These are phyloP conservation scores for Dipteronia sinensis DNA, from an alignment of 345 rosid species.

Conservation along the genomic window DNA sequence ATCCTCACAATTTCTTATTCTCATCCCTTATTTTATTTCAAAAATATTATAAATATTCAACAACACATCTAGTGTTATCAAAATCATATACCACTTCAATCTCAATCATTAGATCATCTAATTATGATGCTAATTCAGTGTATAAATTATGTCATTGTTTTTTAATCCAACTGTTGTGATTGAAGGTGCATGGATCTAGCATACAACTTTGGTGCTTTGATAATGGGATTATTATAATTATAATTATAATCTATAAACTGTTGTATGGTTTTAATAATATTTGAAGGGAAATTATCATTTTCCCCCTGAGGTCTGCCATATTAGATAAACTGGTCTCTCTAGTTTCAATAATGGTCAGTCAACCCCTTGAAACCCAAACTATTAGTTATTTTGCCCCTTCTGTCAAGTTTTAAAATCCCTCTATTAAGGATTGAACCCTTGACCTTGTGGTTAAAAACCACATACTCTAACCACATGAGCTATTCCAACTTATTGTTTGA, in stretches of 20 bases:
- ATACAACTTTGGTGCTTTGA: slow-evolving; percentile 12
- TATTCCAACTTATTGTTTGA: too few species aligned
- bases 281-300: too few species aligned
- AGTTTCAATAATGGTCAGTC: too few species aligned
- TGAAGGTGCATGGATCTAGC: slow-evolving; percentile 12
- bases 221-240: not conserved
- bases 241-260: not conserved
- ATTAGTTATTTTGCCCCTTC: too few species aligned
- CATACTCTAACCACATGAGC: too few species aligned
- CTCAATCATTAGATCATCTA: slow-evolving; percentile 15
- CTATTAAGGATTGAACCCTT: too few species aligned
- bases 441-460: too few species aligned
- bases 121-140: not conserved
- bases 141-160: slow-evolving; percentile 26
- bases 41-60: not conserved
- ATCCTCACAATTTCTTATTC: slow-evolving; percentile 19
- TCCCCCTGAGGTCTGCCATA: too few species aligned
- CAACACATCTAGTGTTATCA: not conserved
- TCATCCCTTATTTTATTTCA: not conserved
- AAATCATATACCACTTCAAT: not conserved
- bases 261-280: not conserved
- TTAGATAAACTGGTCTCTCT: too few species aligned
- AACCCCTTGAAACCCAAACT: too few species aligned
- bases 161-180: slow-evolving; percentile 29
- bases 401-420: too few species aligned